phyloP scores from a whole-genome alignment of 345 rosid species.

The Combretum micranthum region DNA sequence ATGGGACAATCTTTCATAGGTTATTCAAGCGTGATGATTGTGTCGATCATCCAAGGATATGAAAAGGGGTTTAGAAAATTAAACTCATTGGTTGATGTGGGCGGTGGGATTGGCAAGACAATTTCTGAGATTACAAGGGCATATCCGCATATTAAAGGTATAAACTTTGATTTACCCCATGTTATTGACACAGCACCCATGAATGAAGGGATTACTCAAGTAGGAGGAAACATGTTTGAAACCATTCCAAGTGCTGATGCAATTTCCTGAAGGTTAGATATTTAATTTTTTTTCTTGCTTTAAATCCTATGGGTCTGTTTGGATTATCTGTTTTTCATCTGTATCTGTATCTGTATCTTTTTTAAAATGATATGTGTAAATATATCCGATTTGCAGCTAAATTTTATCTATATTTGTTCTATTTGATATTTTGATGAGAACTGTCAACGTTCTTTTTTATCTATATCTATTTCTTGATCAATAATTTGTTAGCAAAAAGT shows the following conservation, averaged over 20 bases:
- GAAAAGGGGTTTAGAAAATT: slow-evolving; percentile 9
- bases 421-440: too few species aligned
- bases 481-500: too few species aligned
- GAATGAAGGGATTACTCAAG: neutral
- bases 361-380: too few species aligned
- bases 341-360: too few species aligned
- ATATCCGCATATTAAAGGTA: slow-evolving; percentile 16
- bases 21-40: slow-evolving; percentile 5
- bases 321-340: too few species aligned
- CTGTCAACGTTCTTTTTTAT: too few species aligned
- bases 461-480: too few species aligned
- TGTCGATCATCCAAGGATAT: neutral
- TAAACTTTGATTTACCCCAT: slow-evolving; percentile 8
- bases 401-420: too few species aligned
- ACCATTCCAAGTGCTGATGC: neutral
- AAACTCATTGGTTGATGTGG: slow-evolving; percentile 13
- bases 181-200: neutral
- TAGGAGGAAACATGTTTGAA: neutral
- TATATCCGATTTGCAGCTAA: too few species aligned
- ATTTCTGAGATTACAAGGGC: slow-evolving; percentile 13
- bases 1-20: too few species aligned
- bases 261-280: neutral
- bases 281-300: too few species aligned
- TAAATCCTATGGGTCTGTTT: too few species aligned
- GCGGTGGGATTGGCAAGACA: slow-evolving; percentile 15